Percentiles rank a stretch among this genome's conserved stretches.
These are phyloP conservation scores for Nemania sp. DNA, from an alignment of 2,329 filamentous ascomycete genomes.

Conservation along the genomic window DNA sequence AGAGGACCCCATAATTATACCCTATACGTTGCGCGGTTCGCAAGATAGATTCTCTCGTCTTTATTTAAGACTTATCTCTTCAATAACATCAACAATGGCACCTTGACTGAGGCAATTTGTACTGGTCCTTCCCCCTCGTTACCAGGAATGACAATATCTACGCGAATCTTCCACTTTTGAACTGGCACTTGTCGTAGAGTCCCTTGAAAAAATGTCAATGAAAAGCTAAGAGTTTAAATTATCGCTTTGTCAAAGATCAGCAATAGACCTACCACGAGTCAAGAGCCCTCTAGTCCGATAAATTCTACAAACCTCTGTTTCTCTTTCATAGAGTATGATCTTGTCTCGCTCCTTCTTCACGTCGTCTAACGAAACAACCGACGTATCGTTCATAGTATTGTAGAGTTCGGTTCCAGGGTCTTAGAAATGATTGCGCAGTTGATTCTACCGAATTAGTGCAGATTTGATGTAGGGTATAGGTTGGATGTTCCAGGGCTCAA, in stretches of 20 bases:
- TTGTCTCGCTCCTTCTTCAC: background rate
- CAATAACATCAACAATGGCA: background rate
- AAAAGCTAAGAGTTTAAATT: background rate
- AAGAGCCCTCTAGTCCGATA: background rate
- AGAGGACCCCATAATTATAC: background rate
- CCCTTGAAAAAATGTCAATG: background rate
- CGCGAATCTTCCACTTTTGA: background rate
- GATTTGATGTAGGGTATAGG: no score
- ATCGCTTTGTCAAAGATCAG: background rate
- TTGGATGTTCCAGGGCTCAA: no score
- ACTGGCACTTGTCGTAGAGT: background rate
- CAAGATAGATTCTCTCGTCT: background rate
- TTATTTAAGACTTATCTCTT: background rate
- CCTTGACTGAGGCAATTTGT: background rate
- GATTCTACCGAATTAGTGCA: no score
- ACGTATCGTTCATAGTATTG: no score
- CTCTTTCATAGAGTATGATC: background rate
- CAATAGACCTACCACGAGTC: background rate
- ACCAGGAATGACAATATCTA: background rate
- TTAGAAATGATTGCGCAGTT: no score
- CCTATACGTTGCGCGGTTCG: background rate
- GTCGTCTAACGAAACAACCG: background rate
- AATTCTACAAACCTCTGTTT: background rate
- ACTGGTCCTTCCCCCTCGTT: background rate
- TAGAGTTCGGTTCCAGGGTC: no score